Evolutionary conservation across 2,329 filamentous ascomycete species (phyloP), one percentile per base, ranked within the genome.

Genomic region (Arachnomyces sp.): DNA sequence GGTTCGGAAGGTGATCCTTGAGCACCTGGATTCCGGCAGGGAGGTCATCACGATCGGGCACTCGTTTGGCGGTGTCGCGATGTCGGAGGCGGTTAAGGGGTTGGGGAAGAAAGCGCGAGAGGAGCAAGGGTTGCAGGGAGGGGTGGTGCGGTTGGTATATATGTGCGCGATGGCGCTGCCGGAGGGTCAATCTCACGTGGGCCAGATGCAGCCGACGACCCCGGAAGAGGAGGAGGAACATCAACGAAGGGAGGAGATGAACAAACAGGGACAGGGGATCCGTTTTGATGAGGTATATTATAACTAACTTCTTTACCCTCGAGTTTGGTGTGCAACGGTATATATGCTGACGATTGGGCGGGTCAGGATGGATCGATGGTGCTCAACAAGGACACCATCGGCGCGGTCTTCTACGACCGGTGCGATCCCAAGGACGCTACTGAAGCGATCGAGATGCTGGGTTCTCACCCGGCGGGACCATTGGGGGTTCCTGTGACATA

Each of bases 11-110:
- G 40, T 18, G 15, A 32, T 45, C 8, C 25, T 52, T 28, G 37
- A 42, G 29, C 46, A 48, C 29, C 28, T 45, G 31, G 48, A 57
- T 21, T 33, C 32, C 4, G 58, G 56, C 8, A 53, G 52, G 31
- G 51, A 58, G 7, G 55, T 62, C 16, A 49, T 61, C 30, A 34
- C 53, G 2, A 14, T 62, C 13, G 55, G 46, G 5, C 59, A 62
- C 38, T 62, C 58, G 6, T 62, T 60, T 37, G 57, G 58, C 3
- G 59, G 59, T 1, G 38, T 62, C 6, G 43, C 54, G 6, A 51
- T 57, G 50, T 54, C 52, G 6, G 56, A 59, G 31, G 52, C 45
- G 7, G 52, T 52, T 12, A 56, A 59, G 25, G 56, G 54, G 4
- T 39, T 59, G 8, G 54, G 55, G 5, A 54, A 52, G 39, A 34